Base-by-base conservation (phyloP, 1,139 yeast species). In the Geotrichum fermentans region DNA sequence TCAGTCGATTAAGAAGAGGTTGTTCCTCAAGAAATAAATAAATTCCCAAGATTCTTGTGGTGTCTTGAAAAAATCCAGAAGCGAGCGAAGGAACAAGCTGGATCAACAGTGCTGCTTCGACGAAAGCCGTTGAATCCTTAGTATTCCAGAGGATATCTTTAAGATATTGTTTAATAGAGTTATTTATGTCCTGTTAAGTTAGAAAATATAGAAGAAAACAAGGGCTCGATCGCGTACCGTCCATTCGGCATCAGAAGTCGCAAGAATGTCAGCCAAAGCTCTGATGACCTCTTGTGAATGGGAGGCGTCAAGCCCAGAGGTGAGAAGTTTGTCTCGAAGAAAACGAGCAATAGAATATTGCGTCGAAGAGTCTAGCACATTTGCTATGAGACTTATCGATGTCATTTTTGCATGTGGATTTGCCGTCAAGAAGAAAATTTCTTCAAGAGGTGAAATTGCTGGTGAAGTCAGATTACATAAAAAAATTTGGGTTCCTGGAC, bases 21-120 rank as follows among this genome's bases (percentile, higher is more conserved):
- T 46, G 17, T 20, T 51, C 53, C 21, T 51, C 50, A 13, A 35
- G n/a, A 28, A 32, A 14, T 10, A 51, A 22, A 30, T 44, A 47
- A 10, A 33, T 21, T 11, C 40, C 37, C 8, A 51, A 22, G n/a
- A 39, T 43, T 4, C 11, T 13, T 6, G 48, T 33, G 2, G 43
- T 35, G 29, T 47, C 45, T 20, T 40, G 30, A 8, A 51, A 28
- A 26, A 51, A 47, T 16, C 17, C 26, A 37, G 29, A 14, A 11
- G n/a, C 14, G 16, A 32, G 34, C 16, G 17, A 32, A n/a, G 6
- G 17, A 2, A 32, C n/a, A n/a, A 32, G 34, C 6, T n/a, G 3
- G 14, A 16, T n/a, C 20, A 33, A 8, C 17, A 16, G 16, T 18
- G 36, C 36, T 16, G 43, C 32, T 21, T 40, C 36, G 5, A 17